Evolutionary conservation across 2,329 filamentous ascomycete genomes (phyloP), one percentile per base, ranked within the genome.

Genomic region (Talaromyces sp.): DNA sequence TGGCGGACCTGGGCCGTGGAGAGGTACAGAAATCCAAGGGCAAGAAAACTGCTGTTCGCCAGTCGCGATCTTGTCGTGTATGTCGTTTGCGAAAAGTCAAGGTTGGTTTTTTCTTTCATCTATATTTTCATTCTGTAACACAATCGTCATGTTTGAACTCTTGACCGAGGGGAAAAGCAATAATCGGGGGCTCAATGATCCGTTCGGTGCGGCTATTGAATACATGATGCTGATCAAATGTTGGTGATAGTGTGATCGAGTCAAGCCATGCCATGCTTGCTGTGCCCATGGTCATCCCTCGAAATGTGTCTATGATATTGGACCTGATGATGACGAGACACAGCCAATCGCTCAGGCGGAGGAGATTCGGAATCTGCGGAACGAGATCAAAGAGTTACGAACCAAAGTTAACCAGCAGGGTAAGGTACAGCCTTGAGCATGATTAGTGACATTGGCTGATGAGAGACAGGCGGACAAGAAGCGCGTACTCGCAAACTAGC

Each of bases 271-370:
- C 64, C 75, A 78, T 66, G 75, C 76, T 61, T 78, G 76, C 66
- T 78, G 76, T 64, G 75, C 76, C 8, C 75, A 78, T 68, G 76
- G 76, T 3, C 76, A 78, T 60, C 76, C 76, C 0, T 77, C 76
- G 17, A 74, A 75, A 68, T 78, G 76, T 62, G 71, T 75, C 11
- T 78, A 77, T 66, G 75, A 78, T 41, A 39, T 59, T n/a, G 68
- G 65, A 7, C 62, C 71, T 9, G 69, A 73, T 3, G 75, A 74
- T 8, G 76, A 78, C 35, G 74, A 75, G 33, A 69, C 72, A 39
- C 70, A 70, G 37, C 76, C 76, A 7, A 73, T 78, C 56, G 73
- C 72, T 35, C 76, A 78, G 49, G 72, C 74, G 10, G 76, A 78
- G 27, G 76, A 78, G 67, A 78, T 78, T 50, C 69, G 69, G 22